A percentile compares a stretch with the other conserved stretches of the same genome.
Conservation (phyloP, 2,329 filamentous ascomycete species). For the Coniochaeta sp. region DNA sequence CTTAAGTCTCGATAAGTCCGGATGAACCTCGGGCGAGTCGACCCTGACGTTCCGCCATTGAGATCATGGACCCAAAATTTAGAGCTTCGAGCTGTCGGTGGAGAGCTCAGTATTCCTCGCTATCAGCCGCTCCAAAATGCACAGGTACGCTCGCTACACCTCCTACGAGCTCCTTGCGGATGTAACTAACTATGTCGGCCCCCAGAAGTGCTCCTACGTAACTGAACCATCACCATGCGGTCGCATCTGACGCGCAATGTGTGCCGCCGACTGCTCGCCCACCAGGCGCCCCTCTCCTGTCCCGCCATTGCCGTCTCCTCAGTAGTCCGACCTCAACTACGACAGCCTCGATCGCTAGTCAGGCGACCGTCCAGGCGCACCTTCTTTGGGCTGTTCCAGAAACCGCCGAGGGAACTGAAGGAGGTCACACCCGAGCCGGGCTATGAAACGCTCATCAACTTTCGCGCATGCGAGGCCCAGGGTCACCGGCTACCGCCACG, state of each 20-base stretch:
- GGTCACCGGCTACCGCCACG: slow-evolving; percentile 56
- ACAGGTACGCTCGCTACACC: slow-evolving; percentile 8
- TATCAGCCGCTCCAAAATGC: slow-evolving; percentile 10
- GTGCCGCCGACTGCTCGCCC: slow-evolving; percentile 43
- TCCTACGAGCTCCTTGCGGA: neutral
- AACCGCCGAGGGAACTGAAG: slow-evolving; percentile 51
- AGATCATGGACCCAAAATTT: slow-evolving; percentile 15
- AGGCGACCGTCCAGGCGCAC: slow-evolving; percentile 31
- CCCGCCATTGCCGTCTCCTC: slow-evolving; percentile 9
- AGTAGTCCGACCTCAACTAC: slow-evolving; percentile 3
- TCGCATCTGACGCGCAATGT: slow-evolving; percentile 53
- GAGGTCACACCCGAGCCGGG: slow-evolving; percentile 61
- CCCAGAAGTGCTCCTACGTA: slow-evolving; percentile 12
- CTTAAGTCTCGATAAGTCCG: neutral
- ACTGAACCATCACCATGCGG: slow-evolving; percentile 35
- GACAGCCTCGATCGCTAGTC: slow-evolving; percentile 4
- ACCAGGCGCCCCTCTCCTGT: slow-evolving; percentile 5
- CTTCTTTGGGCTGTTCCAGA: slow-evolving; percentile 57
- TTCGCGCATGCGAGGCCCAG: slow-evolving; percentile 55
- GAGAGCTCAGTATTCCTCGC: neutral
- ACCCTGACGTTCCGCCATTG: slow-evolving; percentile 2
- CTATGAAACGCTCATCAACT: slow-evolving; percentile 62
- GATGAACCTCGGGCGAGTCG: neutral
- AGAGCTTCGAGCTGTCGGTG: neutral
- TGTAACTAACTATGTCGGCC: neutral